Evolutionary conservation across 495 filamentous ascomycete species (phyloP).

Genomic region (Venustampulla echinocandica): DNA sequence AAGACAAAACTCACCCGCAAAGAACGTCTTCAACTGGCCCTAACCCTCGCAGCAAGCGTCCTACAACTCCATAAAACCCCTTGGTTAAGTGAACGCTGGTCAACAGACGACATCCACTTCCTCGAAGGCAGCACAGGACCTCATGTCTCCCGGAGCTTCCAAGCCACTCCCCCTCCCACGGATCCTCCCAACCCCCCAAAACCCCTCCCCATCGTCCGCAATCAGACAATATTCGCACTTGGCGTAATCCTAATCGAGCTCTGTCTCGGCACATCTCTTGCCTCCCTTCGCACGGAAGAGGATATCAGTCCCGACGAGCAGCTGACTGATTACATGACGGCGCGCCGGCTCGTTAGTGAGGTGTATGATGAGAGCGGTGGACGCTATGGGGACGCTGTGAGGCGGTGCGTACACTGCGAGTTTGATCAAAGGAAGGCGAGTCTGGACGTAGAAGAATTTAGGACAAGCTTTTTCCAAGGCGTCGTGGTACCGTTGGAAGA

Average conservation of each 20-base stretch:
- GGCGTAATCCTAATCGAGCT: slow-evolving; percentile 8
- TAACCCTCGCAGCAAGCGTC: slow-evolving; percentile 18
- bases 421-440: slow-evolving; percentile 4
- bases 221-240: slow-evolving; percentile 7
- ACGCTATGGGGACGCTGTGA: slow-evolving; percentile 9
- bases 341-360: slow-evolving; percentile 2
- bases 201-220: background rate
- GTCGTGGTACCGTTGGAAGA: slow-evolving; percentile 13
- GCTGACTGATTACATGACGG: slow-evolving; percentile 8
- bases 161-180: background rate
- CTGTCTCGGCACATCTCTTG: slow-evolving; percentile 5
- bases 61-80: slow-evolving; percentile 22
- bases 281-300: background rate
- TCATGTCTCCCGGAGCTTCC: background rate
- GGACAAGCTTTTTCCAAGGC: slow-evolving; percentile 3
- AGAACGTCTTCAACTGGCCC: slow-evolving; percentile 20
- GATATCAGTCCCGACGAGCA: background rate
- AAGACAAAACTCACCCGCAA: background rate
- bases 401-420: slow-evolving; percentile 6
- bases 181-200: background rate
- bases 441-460: slow-evolving; percentile 8
- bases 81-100: slow-evolving; percentile 14
- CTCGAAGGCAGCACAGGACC: background rate
- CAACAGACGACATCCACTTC: slow-evolving; percentile 17
- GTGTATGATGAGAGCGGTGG: slow-evolving; percentile 9